A percentile compares a stretch with the other conserved stretches of the same genome.
Evolutionary conservation across 2,329 filamentous ascomycete species (phyloP).

Genomic region (Daldinia sp.): DNA sequence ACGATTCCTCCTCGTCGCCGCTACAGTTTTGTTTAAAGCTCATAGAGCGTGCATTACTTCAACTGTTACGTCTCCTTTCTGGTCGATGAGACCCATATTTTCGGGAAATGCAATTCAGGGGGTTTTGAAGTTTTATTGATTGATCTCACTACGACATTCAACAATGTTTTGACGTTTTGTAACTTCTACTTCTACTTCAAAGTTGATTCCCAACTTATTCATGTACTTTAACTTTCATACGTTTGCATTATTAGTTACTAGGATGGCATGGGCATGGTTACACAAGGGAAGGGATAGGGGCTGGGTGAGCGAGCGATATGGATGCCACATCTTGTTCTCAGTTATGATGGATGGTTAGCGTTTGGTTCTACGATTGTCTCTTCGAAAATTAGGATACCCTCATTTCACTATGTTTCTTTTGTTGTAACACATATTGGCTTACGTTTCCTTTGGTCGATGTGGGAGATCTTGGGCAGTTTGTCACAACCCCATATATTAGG

Average conservation of each 20-base stretch:
- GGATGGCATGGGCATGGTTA: conserved; percentile 1
- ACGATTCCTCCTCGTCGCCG: conserved; percentile 23
- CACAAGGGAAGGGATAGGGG: conserved; percentile 11
- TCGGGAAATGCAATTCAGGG: background rate
- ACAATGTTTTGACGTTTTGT: background rate
- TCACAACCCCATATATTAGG: background rate
- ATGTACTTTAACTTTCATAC: conserved; percentile 10
- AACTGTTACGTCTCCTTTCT: background rate
- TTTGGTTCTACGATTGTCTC: conserved; percentile 4
- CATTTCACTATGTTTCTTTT: conserved; percentile 20
- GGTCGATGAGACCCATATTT: background rate
- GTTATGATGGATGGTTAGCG: conserved; percentile 17
- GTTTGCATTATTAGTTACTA: conserved; percentile 14
- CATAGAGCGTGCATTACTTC: conserved; percentile 2
- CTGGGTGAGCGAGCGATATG: conserved; percentile 10
- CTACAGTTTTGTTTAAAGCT: conserved; percentile 32
- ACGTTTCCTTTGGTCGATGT: background rate
- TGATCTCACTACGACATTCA: background rate
- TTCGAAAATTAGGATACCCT: conserved; percentile 31
- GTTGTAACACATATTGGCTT: background rate
- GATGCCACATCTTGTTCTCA: conserved; percentile 13
- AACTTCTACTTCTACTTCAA: conserved; percentile 1
- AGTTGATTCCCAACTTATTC: background rate
- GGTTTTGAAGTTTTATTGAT: background rate
- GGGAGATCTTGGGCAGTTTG: conserved; percentile 17